A percentile compares a stretch with the other conserved stretches of the same genome.
Conservation (phyloP, 1,284 basidiomycete genomes). For the Trametes sp. region DNA sequence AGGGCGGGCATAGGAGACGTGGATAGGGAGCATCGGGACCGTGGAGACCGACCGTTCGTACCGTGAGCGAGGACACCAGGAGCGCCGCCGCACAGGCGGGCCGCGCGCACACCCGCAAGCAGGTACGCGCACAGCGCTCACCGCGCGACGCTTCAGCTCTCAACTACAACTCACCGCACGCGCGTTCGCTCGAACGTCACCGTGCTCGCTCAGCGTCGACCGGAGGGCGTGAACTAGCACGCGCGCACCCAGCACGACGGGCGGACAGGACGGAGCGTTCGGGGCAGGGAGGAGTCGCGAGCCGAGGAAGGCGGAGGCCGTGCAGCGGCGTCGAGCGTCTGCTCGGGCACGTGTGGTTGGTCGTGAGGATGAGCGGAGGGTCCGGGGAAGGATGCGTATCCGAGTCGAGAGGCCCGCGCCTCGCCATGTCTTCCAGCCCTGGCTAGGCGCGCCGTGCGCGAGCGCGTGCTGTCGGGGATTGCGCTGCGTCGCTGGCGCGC, state of each 20-base stretch:
- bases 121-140: conserved; percentile 24
- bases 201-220: conserved; percentile 21
- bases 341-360: conserved; percentile 17
- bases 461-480: conserved; percentile 27
- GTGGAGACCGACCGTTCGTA: conserved; percentile 10
- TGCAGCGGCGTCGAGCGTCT: conserved; percentile 17
- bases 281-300: conserved; percentile 31
- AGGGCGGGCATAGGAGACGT: conserved; percentile 26
- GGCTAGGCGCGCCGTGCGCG: conserved; percentile 30
- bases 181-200: conserved; percentile 32
- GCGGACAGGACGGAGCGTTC: conserved; percentile 32
- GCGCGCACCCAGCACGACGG: conserved; percentile 33
- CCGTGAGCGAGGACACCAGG: background rate
- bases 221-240: conserved; percentile 39
- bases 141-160: conserved; percentile 21
- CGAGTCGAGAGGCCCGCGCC: conserved; percentile 29
- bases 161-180: conserved; percentile 27
- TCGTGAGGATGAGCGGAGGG: conserved; percentile 24
- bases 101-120: conserved; percentile 32
- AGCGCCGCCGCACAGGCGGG: conserved; percentile 20
- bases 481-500: conserved; percentile 30
- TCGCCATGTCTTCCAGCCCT: conserved; percentile 38
- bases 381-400: conserved; percentile 23
- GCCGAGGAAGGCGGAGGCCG: conserved; percentile 30
- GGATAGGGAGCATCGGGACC: conserved; percentile 14